Conservation (phyloP, 352 stramenopile species). For the Thalassiosira exigua region DNA sequence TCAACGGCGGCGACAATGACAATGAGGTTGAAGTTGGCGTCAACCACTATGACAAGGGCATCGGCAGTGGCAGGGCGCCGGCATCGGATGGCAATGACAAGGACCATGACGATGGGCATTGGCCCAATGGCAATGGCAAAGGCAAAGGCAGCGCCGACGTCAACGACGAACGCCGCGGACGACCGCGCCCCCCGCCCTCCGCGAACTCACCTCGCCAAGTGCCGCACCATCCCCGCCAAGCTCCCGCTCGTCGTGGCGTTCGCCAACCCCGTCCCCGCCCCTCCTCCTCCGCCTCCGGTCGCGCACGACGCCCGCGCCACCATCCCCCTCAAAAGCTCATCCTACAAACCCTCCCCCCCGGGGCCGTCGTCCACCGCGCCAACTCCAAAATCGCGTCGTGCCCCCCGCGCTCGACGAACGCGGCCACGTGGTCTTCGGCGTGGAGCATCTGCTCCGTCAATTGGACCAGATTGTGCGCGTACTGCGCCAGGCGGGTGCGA, state of each 20-base stretch:
- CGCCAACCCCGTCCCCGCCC: too few species aligned
- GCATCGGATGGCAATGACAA: too few species aligned
- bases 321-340: too few species aligned
- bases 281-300: neutral
- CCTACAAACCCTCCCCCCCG: constrained; percentile 68
- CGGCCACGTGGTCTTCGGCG: constrained; percentile 91
- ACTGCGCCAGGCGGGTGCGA: constrained; percentile 83
- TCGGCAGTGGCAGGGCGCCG: too few species aligned
- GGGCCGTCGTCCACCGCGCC: constrained; percentile 88
- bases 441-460: constrained; percentile 94
- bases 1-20: neutral
- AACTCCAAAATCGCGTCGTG: constrained; percentile 90
- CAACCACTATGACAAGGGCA: too few species aligned
- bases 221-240: too few species aligned
- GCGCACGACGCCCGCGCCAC: neutral
- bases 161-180: too few species aligned
- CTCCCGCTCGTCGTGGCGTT: neutral
- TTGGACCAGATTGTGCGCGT: constrained; percentile 89
- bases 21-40: constrained; percentile 84
- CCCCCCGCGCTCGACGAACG: constrained; percentile 91
- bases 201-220: too few species aligned
- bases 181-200: too few species aligned
- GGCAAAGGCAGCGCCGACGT: too few species aligned
- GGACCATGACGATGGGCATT: neutral
- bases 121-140: neutral